Conservation (phyloP, 345 rosid genomes). For the Citrus mangshanensis region DNA sequence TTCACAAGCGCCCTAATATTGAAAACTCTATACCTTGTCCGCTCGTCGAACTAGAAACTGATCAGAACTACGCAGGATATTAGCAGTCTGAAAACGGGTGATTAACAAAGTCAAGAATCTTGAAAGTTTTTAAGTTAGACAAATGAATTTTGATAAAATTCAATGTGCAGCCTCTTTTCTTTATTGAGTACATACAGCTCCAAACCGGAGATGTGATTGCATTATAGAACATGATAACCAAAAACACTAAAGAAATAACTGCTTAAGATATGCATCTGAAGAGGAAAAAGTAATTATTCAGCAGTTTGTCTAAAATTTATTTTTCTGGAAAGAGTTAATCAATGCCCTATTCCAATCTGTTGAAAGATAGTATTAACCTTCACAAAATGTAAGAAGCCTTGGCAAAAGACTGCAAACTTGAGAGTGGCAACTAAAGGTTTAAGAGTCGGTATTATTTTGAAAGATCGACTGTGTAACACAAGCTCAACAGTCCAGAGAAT, state of each 20-base stretch:
- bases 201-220: neutral
- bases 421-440: neutral
- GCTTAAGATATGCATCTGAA: neutral
- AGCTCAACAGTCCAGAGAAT: conserved; percentile 6
- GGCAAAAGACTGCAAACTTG: neutral
- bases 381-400: neutral
- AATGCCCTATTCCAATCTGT: neutral
- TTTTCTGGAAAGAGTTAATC: neutral
- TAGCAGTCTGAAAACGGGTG: neutral
- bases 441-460: neutral
- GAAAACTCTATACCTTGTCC: too few relatives aligned
- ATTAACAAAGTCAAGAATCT: too few relatives aligned
- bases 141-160: neutral
- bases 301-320: neutral
- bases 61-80: neutral
- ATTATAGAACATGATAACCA: neutral
- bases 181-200: neutral
- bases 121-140: too few relatives aligned
- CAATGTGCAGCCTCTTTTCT: neutral
- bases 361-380: neutral
- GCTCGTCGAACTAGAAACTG: neutral
- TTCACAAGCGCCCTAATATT: too few relatives aligned
- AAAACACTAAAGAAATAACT: neutral
- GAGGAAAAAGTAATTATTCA: neutral
- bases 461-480: neutral